These are phyloP conservation scores for Debaryomyces fabryi DNA, from an alignment of 1,139 yeast genomes.

Conservation along the genomic window DNA sequence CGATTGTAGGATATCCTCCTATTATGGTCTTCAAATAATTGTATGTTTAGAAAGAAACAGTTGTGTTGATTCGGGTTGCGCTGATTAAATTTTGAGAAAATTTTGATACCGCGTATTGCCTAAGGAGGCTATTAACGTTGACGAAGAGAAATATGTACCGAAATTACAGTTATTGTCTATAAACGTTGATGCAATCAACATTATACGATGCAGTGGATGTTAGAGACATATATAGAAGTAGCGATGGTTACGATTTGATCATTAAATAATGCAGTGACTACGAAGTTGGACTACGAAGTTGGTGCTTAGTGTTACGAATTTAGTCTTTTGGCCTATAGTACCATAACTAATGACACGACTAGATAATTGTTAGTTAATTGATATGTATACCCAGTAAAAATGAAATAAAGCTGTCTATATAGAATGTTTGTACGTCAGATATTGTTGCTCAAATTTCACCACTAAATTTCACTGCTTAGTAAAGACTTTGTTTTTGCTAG, in stretches of 20 bases:
- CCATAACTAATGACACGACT: background rate
- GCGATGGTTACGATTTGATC: background rate
- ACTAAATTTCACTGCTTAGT: background rate
- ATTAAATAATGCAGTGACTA: background rate
- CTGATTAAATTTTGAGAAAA: constrained; percentile 5
- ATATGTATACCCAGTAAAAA: too few species aligned
- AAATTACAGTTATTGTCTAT: background rate
- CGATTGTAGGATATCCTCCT: background rate
- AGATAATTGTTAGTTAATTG: background rate
- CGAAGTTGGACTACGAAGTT: background rate
- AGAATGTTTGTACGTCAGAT: background rate
- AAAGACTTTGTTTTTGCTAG: background rate
- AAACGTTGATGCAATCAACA: background rate
- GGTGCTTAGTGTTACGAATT: background rate
- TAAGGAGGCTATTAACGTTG: constrained; percentile 4
- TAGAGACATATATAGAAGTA: background rate
- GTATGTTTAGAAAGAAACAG: constrained; percentile 1
- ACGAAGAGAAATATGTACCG: background rate
- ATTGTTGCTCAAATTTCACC: background rate
- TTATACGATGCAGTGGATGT: background rate
- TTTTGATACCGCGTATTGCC: constrained; percentile 7
- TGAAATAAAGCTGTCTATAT: background rate
- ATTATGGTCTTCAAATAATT: background rate
- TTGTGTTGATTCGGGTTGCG: constrained; percentile 4
- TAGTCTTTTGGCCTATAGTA: background rate